A percentile compares a stretch with the other conserved stretches of the same genome.
Evolutionary conservation across 169 alveolate species (phyloP).

Genomic region (Toxoplasma gondii): DNA sequence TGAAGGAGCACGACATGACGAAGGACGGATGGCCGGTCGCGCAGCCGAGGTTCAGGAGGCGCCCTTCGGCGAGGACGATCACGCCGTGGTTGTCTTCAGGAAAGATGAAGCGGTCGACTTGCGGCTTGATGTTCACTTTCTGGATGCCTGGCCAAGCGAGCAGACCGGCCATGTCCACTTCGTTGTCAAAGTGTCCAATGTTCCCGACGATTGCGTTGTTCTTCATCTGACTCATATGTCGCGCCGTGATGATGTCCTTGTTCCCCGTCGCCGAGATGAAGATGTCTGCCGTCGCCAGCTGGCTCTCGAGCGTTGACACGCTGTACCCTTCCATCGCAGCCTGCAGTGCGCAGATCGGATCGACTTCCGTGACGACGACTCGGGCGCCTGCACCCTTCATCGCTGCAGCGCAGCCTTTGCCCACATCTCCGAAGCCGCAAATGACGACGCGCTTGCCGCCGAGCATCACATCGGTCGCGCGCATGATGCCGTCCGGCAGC

Average conservation of each 20-base stretch:
- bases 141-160: conserved; percentile 86
- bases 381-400: conserved; percentile 97
- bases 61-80: conserved; percentile 95
- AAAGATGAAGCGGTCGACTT: conserved; percentile 89
- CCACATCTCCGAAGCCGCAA: conserved; percentile 99
- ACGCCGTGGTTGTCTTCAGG: conserved; percentile 88
- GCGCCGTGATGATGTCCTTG: conserved; percentile 92
- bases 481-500: conserved; percentile 96
- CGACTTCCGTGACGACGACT: conserved; percentile 96
- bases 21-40: conserved; percentile 99
- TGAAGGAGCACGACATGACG: conserved; percentile 98
- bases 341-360: conserved; percentile 99
- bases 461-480: conserved; percentile 97
- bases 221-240: conserved; percentile 96
- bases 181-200: conserved; percentile 98
- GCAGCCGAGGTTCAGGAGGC: conserved; percentile 97
- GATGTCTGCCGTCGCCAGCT: conserved; percentile 93
- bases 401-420: conserved; percentile 98
- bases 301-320: conserved; percentile 92
- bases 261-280: conserved; percentile 97
- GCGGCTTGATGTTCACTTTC: conserved; percentile 91
- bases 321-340: conserved; percentile 96
- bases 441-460: conserved; percentile 97
- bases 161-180: conserved; percentile 94
- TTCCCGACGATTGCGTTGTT: conserved; percentile 94